Conservation (phyloP, 2,329 filamentous ascomycete species). For the Aspergillus terreus region DNA sequence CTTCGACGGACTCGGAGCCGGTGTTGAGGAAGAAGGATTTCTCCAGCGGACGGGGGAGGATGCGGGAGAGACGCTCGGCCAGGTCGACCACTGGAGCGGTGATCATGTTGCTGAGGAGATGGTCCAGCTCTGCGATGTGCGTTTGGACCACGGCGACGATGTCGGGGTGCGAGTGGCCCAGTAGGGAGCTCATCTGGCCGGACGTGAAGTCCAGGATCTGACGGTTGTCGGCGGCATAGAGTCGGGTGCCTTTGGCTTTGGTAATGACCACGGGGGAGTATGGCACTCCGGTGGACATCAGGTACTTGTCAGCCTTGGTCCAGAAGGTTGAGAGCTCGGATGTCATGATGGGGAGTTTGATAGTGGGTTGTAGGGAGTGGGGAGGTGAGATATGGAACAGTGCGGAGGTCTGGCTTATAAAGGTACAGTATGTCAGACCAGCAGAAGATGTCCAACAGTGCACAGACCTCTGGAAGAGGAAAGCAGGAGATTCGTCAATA, state of each 20-base stretch:
- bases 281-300: slow-evolving; percentile 43
- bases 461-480: too few species aligned
- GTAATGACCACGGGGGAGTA: slow-evolving; percentile 42
- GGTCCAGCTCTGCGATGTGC: slow-evolving; percentile 52
- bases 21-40: slow-evolving; percentile 58
- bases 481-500: too few species aligned
- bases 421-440: too few species aligned
- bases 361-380: too few species aligned
- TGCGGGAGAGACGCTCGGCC: slow-evolving; percentile 47
- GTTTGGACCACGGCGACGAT: slow-evolving; percentile 52
- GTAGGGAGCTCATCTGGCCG: slow-evolving; percentile 58
- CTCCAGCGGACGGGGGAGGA: slow-evolving; percentile 48
- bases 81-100: slow-evolving; percentile 56
- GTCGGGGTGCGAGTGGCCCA: slow-evolving; percentile 58
- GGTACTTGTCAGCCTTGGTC: slow-evolving; percentile 36
- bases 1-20: slow-evolving; percentile 57
- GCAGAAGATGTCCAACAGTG: too few species aligned
- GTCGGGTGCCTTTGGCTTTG: slow-evolving; percentile 42
- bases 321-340: slow-evolving; percentile 24
- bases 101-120: slow-evolving; percentile 59
- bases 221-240: slow-evolving; percentile 44
- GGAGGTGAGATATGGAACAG: too few species aligned
- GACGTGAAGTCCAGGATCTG: slow-evolving; percentile 58
- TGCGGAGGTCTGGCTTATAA: too few species aligned
- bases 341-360: not conserved